These are phyloP conservation scores for Boletus speciosus DNA, from an alignment of 768 basidiomycete species.

Conservation along the genomic window DNA sequence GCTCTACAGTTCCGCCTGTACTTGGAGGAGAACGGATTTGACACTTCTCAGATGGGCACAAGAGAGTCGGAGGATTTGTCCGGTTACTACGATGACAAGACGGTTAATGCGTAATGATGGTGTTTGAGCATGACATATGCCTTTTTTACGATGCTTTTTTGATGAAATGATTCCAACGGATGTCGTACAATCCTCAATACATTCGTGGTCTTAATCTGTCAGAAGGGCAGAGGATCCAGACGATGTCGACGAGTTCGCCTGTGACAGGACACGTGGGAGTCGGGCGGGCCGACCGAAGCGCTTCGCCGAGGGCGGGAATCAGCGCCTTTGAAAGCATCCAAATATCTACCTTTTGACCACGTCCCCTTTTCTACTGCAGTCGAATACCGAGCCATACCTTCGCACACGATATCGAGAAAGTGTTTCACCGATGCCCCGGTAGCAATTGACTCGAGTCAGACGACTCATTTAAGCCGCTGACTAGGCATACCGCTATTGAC, in stretches of 20 bases:
- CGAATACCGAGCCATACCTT: no score
- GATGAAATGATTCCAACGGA: not conserved
- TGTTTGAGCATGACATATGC: not conserved
- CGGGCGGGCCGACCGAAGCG: no score
- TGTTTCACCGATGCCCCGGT: not conserved
- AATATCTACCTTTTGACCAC: no score
- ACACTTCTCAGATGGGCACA: conserved; percentile 71
- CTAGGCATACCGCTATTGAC: not conserved
- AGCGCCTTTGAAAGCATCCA: no score
- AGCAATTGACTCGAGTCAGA: not conserved
- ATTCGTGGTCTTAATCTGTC: not conserved
- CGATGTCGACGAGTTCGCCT: no score
- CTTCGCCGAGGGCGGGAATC: no score
- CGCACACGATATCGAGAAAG: not conserved
- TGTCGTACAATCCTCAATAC: not conserved
- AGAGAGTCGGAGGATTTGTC: conserved; percentile 24
- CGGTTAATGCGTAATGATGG: conserved; percentile 10
- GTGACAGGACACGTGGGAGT: no score
- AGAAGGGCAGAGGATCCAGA: no score
- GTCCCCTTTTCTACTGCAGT: no score
- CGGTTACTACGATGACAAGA: conserved; percentile 16
- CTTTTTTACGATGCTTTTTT: not conserved
- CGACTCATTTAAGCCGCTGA: not conserved
- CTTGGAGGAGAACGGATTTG: conserved; percentile 74
- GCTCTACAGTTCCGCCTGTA: conserved; percentile 73